Base-by-base conservation (phyloP, 2,329 filamentous ascomycete species). In the Botrytis aclada region DNA sequence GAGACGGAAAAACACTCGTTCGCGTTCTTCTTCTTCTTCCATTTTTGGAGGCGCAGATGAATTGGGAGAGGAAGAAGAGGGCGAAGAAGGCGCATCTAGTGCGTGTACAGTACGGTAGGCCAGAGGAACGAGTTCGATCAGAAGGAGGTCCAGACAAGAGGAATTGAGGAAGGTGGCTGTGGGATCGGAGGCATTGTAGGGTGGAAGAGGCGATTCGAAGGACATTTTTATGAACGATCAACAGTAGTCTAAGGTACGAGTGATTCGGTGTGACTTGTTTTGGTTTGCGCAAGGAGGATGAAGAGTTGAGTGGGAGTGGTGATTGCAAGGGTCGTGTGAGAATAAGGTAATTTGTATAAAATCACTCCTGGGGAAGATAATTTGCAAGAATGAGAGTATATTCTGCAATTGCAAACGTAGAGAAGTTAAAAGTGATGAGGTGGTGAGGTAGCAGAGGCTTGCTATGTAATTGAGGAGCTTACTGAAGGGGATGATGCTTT, bases 51-150 rank as follows among this genome's bases (percentile, higher is more conserved):
- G 47, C 58, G 74, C 34, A 41, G 34, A 66, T 14, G 63, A 12
- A 14, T 51, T 43, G 20, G 47, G 54, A 39, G 63, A 51, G 18
- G 54, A 69, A 3, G 41, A 43, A 5, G 58, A 34, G 14, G 73
- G 72, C 3, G 69, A 22, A 63, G 79, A 77, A 14, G 80, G 72
- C 79, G 96, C 91, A 70, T 79, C 79, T 18, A 80, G 73, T 80
- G 96, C 91, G 80, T 90, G 88, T 34, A 93, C 91, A 75, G 98
- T 87, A 76, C 96, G 90, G 83, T 97, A 94, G 8, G 95, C 93
- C 86, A 98, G 92, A 56, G 96, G 96, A 25, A 99, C 96, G 72
- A 99, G 89, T 85, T 99, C 96, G 81, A 98, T 98, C 78, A 99
- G 89, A 72, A 99, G 89, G 78, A 99, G 92, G 83, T 99, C 96